A percentile compares a stretch with the other conserved stretches of the same genome.
These are phyloP conservation scores for Fimicolochytrium jonesii DNA, from an alignment of 192 early-diverging fungal genomes.

Conservation along the genomic window DNA sequence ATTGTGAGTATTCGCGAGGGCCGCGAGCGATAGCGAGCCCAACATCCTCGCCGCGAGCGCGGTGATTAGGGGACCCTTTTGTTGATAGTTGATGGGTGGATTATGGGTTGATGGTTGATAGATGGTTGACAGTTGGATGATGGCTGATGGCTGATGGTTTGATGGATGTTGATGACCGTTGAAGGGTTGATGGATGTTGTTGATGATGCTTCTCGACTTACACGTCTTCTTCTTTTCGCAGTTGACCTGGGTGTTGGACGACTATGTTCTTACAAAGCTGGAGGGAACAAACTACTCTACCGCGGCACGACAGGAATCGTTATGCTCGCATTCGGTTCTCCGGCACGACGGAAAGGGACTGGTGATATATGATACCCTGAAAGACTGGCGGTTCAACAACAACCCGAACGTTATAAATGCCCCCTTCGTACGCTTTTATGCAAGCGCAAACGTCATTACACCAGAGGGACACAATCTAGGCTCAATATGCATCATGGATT, in stretches of 20 bases:
- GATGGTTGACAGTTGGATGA: no score
- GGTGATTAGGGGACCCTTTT: neutral
- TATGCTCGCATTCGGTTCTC: constrained; percentile 20
- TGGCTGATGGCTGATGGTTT: no score
- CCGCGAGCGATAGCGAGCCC: neutral
- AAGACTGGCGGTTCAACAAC: constrained; percentile 49
- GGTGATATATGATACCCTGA: constrained; percentile 14
- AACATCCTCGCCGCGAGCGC: neutral
- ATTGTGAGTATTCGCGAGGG: constrained; percentile 9
- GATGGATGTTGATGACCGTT: neutral
- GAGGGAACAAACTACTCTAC: constrained; percentile 1
- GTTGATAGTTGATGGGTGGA: no score
- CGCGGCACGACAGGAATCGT: neutral
- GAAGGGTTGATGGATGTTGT: neutral
- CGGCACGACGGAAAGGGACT: constrained; percentile 2
- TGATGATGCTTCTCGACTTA: neutral
- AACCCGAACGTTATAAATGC: constrained; percentile 34
- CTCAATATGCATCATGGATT: constrained; percentile 44
- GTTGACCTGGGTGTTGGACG: constrained; percentile 9
- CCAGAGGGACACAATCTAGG: constrained; percentile 40
- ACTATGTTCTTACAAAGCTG: neutral
- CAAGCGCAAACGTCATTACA: constrained; percentile 37
- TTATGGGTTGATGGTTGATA: no score
- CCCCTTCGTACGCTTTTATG: constrained; percentile 46
- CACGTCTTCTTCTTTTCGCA: neutral